Conservation (phyloP, 179 eudicot genomes). For the Patellifolia procumbens region DNA sequence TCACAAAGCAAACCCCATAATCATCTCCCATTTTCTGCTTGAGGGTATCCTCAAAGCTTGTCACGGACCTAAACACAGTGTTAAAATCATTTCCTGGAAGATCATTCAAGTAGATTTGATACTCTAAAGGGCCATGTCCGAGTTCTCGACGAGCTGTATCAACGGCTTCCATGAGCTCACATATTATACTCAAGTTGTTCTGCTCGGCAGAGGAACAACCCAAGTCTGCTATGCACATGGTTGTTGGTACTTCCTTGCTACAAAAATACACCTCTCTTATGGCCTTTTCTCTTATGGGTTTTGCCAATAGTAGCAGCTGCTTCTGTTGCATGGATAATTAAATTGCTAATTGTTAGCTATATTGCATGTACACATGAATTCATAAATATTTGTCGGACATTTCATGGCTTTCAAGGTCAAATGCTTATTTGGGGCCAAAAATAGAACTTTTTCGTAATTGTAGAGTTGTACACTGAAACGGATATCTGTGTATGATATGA, state of each 20-base stretch:
- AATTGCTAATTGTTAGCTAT: neutral
- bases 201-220: slow-evolving; percentile 29
- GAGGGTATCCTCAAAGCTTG: slow-evolving; percentile 31
- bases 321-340: slow-evolving; percentile 6
- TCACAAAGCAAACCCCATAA: slow-evolving; percentile 39
- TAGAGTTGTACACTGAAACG: too few species aligned
- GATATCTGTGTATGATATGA: too few species aligned
- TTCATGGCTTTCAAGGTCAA: too few species aligned
- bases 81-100: slow-evolving; percentile 59
- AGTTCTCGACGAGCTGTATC: neutral
- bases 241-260: slow-evolving; percentile 8
- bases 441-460: too few species aligned
- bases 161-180: slow-evolving; percentile 32
- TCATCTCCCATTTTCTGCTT: slow-evolving; percentile 21
- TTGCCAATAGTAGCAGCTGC: slow-evolving; percentile 14
- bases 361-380: too few species aligned
- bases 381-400: too few species aligned
- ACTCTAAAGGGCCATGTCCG: slow-evolving; percentile 22
- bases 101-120: slow-evolving; percentile 53
- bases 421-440: too few species aligned
- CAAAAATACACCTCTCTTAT: slow-evolving; percentile 14
- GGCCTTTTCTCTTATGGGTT: slow-evolving; percentile 25
- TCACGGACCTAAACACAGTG: slow-evolving; percentile 41
- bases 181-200: slow-evolving; percentile 22
- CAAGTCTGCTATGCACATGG: slow-evolving; percentile 31